A percentile compares a stretch with the other conserved stretches of the same genome.
phyloP scores from a whole-genome alignment of 192 early-diverging fungal genomes.

The Backusella tarrabulga region DNA sequence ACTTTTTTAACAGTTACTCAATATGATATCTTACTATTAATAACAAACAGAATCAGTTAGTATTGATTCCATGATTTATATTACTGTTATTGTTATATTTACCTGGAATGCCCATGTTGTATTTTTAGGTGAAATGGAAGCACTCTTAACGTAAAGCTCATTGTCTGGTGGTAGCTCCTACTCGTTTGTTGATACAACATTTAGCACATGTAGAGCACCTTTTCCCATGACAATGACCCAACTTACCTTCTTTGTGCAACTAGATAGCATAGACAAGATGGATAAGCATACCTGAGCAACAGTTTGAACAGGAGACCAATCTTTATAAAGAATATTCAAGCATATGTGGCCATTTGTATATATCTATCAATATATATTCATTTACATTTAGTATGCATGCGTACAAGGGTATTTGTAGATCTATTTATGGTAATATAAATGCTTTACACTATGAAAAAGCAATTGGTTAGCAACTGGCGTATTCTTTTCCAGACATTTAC shows the following conservation, averaged over 20 bases:
- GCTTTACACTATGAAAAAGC: slow-evolving; percentile 3
- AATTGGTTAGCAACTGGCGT: not conserved
- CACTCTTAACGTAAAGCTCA: slow-evolving; percentile 51
- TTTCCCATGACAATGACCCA: not conserved
- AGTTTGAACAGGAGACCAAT: slow-evolving; percentile 93
- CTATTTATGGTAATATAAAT: not conserved
- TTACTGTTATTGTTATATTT: not conserved
- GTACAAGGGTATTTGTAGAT: not conserved
- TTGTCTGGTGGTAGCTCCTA: slow-evolving; percentile 60
- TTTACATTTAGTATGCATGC: not conserved
- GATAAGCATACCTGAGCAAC: slow-evolving; percentile 87
- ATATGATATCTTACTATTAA: slow-evolving; percentile 9
- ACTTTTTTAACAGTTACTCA: not conserved
- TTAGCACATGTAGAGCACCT: not conserved
- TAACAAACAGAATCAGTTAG: not conserved
- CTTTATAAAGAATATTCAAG: slow-evolving; percentile 90
- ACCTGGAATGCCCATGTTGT: slow-evolving; percentile 61
- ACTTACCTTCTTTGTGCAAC: slow-evolving; percentile 72
- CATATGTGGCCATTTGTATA: slow-evolving; percentile 98
- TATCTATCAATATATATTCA: slow-evolving; percentile 33
- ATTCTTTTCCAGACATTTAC: not conserved
- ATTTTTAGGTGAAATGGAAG: slow-evolving; percentile 53
- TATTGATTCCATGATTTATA: not conserved
- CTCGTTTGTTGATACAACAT: not conserved
- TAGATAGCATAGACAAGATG: slow-evolving; percentile 89